phyloP scores from a whole-genome alignment of 2,329 filamentous ascomycete species.

The Cytospora chrysosperma region DNA sequence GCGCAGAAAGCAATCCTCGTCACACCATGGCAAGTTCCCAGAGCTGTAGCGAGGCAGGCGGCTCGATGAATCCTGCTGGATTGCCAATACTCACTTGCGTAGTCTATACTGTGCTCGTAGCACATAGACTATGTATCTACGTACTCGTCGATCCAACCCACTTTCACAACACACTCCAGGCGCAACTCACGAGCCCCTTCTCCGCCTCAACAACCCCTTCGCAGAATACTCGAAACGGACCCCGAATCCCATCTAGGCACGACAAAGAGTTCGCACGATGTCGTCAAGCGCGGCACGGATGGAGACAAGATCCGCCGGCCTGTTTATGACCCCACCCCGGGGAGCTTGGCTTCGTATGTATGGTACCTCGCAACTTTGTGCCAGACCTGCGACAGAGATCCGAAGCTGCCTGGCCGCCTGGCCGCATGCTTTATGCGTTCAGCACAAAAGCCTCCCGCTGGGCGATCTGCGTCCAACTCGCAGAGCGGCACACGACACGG shows the following conservation, averaged over 20 bases:
- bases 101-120: background rate
- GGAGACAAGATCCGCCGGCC: background rate
- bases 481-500: conserved; percentile 1
- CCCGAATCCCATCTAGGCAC: conserved; percentile 4
- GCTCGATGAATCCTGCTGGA: conserved; percentile 15
- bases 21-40: conserved; percentile 14
- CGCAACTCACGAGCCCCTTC: conserved; percentile 8
- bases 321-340: background rate
- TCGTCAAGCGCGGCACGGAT: conserved; percentile 10
- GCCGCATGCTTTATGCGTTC: background rate
- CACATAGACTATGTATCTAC: background rate
- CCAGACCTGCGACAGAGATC: background rate
- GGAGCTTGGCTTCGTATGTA: background rate
- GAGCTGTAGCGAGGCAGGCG: conserved; percentile 12
- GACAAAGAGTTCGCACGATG: conserved; percentile 2
- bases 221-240: conserved; percentile 17
- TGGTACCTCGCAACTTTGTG: background rate
- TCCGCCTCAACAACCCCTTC: background rate
- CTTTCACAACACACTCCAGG: conserved; percentile 2
- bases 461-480: conserved; percentile 1
- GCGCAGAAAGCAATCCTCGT: conserved; percentile 10
- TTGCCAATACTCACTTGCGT: background rate
- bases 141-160: conserved; percentile 12
- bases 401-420: background rate
- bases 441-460: background rate